Evolutionary conservation across 805 yeast genomes (phyloP), one percentile per base, ranked within the genome.

Genomic region (Starmerella sp.): DNA sequence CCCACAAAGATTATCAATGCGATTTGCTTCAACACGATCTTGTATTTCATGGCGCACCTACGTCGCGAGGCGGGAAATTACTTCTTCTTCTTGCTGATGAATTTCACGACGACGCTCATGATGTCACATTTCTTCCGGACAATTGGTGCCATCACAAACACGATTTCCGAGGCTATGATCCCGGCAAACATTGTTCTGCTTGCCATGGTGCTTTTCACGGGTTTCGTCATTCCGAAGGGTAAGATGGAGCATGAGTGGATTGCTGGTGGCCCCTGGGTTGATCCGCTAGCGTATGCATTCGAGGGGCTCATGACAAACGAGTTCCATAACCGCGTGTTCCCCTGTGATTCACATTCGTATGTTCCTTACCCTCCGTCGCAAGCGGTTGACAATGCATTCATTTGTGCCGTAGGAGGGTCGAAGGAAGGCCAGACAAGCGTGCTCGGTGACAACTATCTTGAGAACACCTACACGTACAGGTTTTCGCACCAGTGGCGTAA

Each of bases 401-500:
- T 81, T 10, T 85, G 93, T 70, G 74, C 80, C 1, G 75, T 77
- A 43, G 76, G 76, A 34, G 89, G 91, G 41, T 72, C 90, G 11
- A 60, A 62, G 2, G 71, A 81, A 1, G 93, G 95, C 43, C 64
- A 66, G 28, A 55, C 64, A 13, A 60, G 59, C 50, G 86, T 86
- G 48, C 63, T 67, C 35, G 95, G 95, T 61, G 79, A 81, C 59
- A 68, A 66, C 37, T 86, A 83, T 63, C 60, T 86, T 54, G 57
- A 58, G 5, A 62, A 62, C 3, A 66, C 80, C 8, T 86, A 68
- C 67, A 65, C 68, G 43, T 87, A 82, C 71, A 65, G 65, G 22
- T 79, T 75, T 63, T 59, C 68, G 22, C 86, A 87, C 67, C 75
- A 77, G 50, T 87, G 95, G 95, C 80, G 95, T 72, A 84, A 87